Evolutionary conservation across 495 filamentous ascomycete species (phyloP), one percentile per base, ranked within the genome.

Genomic region (Aspergillus homomorphus): DNA sequence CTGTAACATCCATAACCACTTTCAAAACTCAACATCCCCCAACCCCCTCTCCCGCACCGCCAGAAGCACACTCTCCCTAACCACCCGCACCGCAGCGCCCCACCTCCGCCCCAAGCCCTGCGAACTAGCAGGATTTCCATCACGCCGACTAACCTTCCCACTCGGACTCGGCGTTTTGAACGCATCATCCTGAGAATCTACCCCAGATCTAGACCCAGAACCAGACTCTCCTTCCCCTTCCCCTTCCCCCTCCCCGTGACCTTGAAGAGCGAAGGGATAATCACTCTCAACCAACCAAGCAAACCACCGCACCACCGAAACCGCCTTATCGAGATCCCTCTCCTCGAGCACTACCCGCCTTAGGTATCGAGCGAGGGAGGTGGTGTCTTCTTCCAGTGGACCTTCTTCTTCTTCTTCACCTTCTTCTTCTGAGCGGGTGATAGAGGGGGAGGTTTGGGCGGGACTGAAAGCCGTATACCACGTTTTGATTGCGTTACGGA

Each of bases 341-440:
- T 96, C 92, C 24, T 90, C 86, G 3, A 69, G 33, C 0, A 93
- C 81, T 7, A 96, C 90, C 30, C 78, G 78, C 8, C 65, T 75
- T 28, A 96, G 64, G 71, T 95, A 96, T 59, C 68, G 76, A 44
- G 74, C 82, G 42, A 96, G 73, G 9, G 88, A 82, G 16, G 79
- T 79, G n/a, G 91, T 87, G 69, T 97, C 92, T 56, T 87, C 86
- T 0, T 61, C 66, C 65, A 92, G 90, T 45, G 92, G 92, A 0
- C 87, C 89, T 8, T 89, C 86, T 10, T 77, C 76, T 7, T 7
- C 12, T 12, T 38, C 7, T 38, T 38, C 33, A 12, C 2, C 6
- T 7, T 38, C 33, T 38, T 7, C 6, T 5, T 9, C 10, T 5
- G 6, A 12, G 33, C 10, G 7, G n/a, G n/a, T n/a, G n/a, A n/a